A percentile compares a stretch with the other conserved stretches of the same genome.
phyloP scores from a whole-genome alignment of 495 filamentous ascomycete genomes.

The Recurvomyces mirabilis region DNA sequence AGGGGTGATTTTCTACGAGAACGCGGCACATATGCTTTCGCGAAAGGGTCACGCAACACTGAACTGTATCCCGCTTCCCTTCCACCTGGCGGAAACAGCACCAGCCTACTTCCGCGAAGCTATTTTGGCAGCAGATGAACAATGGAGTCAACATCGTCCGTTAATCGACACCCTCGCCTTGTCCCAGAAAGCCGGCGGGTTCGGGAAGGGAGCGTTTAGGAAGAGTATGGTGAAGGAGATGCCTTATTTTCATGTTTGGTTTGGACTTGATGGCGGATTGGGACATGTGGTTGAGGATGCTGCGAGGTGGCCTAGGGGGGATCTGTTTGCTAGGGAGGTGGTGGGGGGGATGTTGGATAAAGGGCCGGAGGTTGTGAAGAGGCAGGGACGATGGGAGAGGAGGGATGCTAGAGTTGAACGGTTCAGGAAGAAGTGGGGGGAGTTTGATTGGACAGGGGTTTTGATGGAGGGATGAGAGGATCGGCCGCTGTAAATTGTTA shows the following conservation, averaged over 20 bases:
- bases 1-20: constrained; percentile 95
- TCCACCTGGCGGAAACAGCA: constrained; percentile 74
- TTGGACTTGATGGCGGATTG: constrained; percentile 79
- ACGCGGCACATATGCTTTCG: constrained; percentile 64
- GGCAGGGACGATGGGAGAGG: constrained; percentile 79
- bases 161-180: constrained; percentile 69
- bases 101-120: constrained; percentile 95
- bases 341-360: constrained; percentile 88
- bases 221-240: constrained; percentile 82
- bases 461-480: too few relatives aligned
- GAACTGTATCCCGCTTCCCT: constrained; percentile 76
- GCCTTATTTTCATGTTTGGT: constrained; percentile 99
- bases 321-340: constrained; percentile 86
- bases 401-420: constrained; percentile 61
- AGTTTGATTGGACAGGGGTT: constrained; percentile 92
- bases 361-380: constrained; percentile 74
- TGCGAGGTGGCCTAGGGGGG: constrained; percentile 78
- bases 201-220: constrained; percentile 75
- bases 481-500: too few relatives aligned
- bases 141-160: constrained; percentile 93
- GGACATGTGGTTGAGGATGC: constrained; percentile 88
- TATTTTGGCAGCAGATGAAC: constrained; percentile 73
- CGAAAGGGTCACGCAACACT: constrained; percentile 75
- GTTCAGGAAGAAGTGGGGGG: constrained; percentile 77
- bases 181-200: constrained; percentile 40